Conservation (phyloP, 2,329 filamentous ascomycete species). For the Ascochyta pisi region DNA sequence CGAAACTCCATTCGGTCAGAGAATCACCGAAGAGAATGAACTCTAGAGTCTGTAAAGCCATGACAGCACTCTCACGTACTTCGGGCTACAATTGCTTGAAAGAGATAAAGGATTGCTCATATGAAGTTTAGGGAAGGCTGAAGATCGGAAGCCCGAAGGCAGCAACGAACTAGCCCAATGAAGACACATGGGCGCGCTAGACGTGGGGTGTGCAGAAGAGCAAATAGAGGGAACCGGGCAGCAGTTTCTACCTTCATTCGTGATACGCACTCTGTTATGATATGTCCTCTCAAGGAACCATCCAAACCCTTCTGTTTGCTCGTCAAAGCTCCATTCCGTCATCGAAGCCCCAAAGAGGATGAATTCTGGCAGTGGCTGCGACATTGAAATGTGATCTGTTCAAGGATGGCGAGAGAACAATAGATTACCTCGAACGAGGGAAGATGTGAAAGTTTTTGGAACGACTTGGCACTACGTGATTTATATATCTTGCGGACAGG, state of each 20-base stretch:
- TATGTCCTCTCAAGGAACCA: slow-evolving; percentile 35
- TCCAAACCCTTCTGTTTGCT: slow-evolving; percentile 36
- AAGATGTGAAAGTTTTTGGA: not conserved
- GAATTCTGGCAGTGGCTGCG: not conserved
- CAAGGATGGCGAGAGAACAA: not conserved
- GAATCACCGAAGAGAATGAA: slow-evolving; percentile 48
- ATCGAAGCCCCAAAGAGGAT: slow-evolving; percentile 11
- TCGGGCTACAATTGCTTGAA: no score
- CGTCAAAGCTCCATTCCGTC: slow-evolving; percentile 43
- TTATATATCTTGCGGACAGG: not conserved
- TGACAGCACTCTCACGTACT: not conserved
- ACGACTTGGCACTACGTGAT: not conserved
- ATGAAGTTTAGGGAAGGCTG: not conserved
- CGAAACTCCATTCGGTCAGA: slow-evolving; percentile 44
- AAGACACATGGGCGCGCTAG: not conserved
- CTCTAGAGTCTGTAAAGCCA: slow-evolving; percentile 16
- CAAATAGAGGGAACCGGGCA: not conserved
- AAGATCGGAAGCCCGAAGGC: not conserved
- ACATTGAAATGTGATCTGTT: not conserved
- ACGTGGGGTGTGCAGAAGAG: not conserved
- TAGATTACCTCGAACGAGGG: not conserved
- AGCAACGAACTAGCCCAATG: not conserved
- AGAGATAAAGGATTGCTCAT: not conserved
- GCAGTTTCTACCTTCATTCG: not conserved
- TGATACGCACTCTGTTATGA: slow-evolving; percentile 22